Base-by-base conservation (phyloP, 2,329 filamentous ascomycete genomes). In the Knoxdaviesia proteae region DNA sequence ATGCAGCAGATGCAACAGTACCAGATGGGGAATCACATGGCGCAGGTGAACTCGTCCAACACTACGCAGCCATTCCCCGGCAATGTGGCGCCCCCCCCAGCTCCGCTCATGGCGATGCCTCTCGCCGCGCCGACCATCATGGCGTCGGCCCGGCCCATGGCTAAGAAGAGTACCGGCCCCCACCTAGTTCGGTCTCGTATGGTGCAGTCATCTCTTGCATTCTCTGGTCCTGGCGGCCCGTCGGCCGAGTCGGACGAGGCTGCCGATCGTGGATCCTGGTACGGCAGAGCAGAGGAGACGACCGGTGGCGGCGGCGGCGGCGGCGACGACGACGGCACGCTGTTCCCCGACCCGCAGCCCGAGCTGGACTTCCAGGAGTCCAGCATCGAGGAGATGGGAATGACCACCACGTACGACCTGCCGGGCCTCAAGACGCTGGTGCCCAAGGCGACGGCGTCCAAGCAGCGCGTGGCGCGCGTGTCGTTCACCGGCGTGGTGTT, bases 351-450 rank as follows among this genome's bases (percentile, higher is more conserved):
- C 30, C 40, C 49, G 4, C 41, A 49, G 9, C 54, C 54, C 2
- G 54, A 55, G 37, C 54, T 67, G 6, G 57, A 54, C 9, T 68
- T 69, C 50, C 58, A 69, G 47, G 68, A 75, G 45, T 69, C 69
- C 0, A 55, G 62, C 5, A 64, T 73, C 47, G 71, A 74, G 46
- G 72, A 77, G 49, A 67, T 64, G 0, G 74, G 73, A 5, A 58
- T 77, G 42, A 75, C 71, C 0, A 67, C 69, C 0, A 73, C 67
- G 2, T 78, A 77, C 52, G 72, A 77, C 44, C 61, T 78, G 0
- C 70, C 71, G 0, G 69, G 68, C 0, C 51, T 61, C 33, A 75
- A 74, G 55, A 74, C 71, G 0, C 59, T 79, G 5, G 52, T 58
- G 0, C 69, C 74, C 1, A 65, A 63, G 10, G 58, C 61, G 32